Evolutionary conservation across 2,329 filamentous ascomycete genomes (phyloP), one percentile per base, ranked within the genome.

Genomic region (Fusarium pseudocircinatum): DNA sequence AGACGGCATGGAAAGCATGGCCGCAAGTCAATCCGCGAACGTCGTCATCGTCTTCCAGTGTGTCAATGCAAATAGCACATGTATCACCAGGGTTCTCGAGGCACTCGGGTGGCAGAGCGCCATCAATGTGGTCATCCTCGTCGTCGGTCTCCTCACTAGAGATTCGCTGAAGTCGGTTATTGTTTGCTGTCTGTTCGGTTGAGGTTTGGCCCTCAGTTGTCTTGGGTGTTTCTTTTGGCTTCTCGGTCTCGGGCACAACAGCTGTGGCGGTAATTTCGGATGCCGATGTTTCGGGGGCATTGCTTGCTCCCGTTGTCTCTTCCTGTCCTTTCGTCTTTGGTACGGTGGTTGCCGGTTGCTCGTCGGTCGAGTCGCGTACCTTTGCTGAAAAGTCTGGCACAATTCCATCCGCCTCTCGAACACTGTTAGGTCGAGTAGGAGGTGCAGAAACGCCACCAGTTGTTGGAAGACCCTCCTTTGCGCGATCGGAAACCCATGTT

Each of bases 1-100:
- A 99, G 43, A 93, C 94, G 57, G 95, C 95, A 81, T 99, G 96
- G 89, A 98, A 99, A 60, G 96, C 95, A 82, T 99, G 96, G n/a
- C 96, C 96, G 79, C 96, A 99, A 8, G 94, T 95, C 69, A 99
- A 85, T 6, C 96, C 96, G 75, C 96, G 94, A 56, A 99, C 92
- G 80, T 99, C 96, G 77, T 98, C 96, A 72, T 98, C 94, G 72
- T 98, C 94, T 81, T 99, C 96, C 24, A 99, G 89, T 0, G 90
- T 92, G 79, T 99, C 96, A 74, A 99, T 92, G 82, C 96, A 99
- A 77, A 99, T 98, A 57, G 96, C 96, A 82, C 96, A 99, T 4
- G 94, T 93, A 80, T 99, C 96, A 47, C 96, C 96, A 1, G 94
- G 93, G 59, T 92, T 92, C 32, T 91, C 90, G 66, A 97, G 85